Evolutionary conservation across 306 rosid genomes (phyloP).

Genomic region (Pterocarpus macrocarpus): DNA sequence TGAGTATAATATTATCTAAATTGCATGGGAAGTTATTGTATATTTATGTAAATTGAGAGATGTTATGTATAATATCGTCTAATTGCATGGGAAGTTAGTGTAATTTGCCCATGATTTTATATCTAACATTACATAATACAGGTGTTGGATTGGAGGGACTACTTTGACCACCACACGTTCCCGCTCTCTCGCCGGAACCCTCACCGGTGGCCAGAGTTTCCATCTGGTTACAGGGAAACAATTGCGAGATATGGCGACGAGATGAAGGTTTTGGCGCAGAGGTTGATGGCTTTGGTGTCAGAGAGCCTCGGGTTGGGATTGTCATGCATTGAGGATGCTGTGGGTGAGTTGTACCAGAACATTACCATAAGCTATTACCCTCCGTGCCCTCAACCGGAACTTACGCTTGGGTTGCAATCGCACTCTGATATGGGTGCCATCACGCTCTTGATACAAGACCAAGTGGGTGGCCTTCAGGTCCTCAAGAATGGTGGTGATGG

Average conservation of each 20-base stretch:
- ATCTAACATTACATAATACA: not conserved
- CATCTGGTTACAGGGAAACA: conserved; percentile 60
- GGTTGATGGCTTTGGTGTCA: conserved; percentile 68
- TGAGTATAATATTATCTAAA: too few relatives aligned
- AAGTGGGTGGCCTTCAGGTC: conserved; percentile 88
- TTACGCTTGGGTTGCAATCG: conserved; percentile 86
- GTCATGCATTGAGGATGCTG: conserved; percentile 69
- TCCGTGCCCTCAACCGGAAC: conserved; percentile 85
- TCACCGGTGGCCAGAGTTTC: conserved; percentile 73
- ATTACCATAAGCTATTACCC: conserved; percentile 90
- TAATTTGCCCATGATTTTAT: too few relatives aligned
- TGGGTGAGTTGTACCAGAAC: conserved; percentile 82
- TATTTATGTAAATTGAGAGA: too few relatives aligned
- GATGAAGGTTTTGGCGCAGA: conserved; percentile 67
- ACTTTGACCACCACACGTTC: conserved; percentile 88
- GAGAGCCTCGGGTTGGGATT: conserved; percentile 74
- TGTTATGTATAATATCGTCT: too few relatives aligned
- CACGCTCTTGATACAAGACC: conserved; percentile 84
- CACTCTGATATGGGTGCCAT: conserved; percentile 91
- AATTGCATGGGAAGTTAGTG: too few relatives aligned
- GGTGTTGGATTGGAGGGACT: conserved; percentile 89
- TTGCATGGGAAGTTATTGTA: too few relatives aligned
- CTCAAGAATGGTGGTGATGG: conserved; percentile 49
- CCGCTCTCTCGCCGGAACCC: conserved; percentile 89
- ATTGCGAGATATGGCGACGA: conserved; percentile 62